These are phyloP conservation scores for Tilletia horrida DNA, from an alignment of 1,284 basidiomycete species.

Conservation along the genomic window DNA sequence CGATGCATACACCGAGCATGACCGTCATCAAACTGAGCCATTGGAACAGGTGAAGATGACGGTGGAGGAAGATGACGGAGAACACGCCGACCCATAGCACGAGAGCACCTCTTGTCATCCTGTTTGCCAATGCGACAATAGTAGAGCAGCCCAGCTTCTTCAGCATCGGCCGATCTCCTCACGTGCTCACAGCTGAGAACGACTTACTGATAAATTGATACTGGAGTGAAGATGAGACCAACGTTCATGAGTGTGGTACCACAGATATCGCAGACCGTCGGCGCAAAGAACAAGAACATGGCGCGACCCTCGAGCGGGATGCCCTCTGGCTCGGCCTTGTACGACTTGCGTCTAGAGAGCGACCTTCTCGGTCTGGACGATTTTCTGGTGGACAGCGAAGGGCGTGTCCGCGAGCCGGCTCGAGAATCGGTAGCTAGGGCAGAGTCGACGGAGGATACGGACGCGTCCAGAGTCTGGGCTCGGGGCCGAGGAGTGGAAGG, in stretches of 20 bases:
- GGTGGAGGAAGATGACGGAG: slow-evolving; percentile 81
- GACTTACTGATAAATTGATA: slow-evolving; percentile 76
- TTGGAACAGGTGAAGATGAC: slow-evolving; percentile 55
- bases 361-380: slow-evolving; percentile 28
- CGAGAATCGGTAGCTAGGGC: slow-evolving; percentile 29
- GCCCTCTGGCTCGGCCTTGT: slow-evolving; percentile 26
- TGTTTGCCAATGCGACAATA: too few relatives aligned
- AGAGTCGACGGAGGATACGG: slow-evolving; percentile 30
- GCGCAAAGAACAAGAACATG: slow-evolving; percentile 67
- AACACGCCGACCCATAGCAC: slow-evolving; percentile 94
- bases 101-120: slow-evolving; percentile 89
- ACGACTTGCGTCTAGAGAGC: slow-evolving; percentile 30
- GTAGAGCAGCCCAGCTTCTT: background rate
- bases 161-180: background rate
- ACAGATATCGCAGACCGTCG: slow-evolving; percentile 81
- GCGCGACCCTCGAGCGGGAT: slow-evolving; percentile 5
- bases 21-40: slow-evolving; percentile 89
- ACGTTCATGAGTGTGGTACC: slow-evolving; percentile 92
- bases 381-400: slow-evolving; percentile 17
- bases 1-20: slow-evolving; percentile 82
- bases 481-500: background rate
- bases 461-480: background rate
- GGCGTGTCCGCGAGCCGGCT: slow-evolving; percentile 25
- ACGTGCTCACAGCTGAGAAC: background rate
- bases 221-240: slow-evolving; percentile 88